Percentiles rank a stretch among this genome's conserved stretches.
phyloP scores from a whole-genome alignment of 2,329 filamentous ascomycete genomes.

The Pseudocercospora pini-densiflorae region DNA sequence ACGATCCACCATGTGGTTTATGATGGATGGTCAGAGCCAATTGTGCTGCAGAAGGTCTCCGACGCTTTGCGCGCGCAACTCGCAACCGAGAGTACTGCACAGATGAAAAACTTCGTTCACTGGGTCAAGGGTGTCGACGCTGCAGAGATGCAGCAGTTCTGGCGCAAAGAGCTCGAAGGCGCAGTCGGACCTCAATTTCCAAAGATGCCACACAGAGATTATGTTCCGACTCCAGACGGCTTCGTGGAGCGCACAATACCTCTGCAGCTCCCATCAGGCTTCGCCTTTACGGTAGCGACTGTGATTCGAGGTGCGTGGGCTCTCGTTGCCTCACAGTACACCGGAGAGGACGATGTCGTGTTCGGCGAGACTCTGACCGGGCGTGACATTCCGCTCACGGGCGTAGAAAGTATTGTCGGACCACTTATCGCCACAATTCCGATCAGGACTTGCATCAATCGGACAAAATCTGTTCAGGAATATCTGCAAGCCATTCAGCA shows the following conservation, averaged over 20 bases:
- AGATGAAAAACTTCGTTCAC: conserved; percentile 40
- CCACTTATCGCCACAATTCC: conserved; percentile 47
- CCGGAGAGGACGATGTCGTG: conserved; percentile 38
- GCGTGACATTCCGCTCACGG: conserved; percentile 39
- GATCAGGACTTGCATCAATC: conserved; percentile 40
- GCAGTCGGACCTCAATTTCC: conserved; percentile 42
- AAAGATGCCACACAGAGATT: conserved; percentile 31
- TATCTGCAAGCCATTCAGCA: conserved; percentile 28
- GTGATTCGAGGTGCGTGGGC: conserved; percentile 42
- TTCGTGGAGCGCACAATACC: conserved; percentile 31
- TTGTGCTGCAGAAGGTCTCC: conserved; percentile 41
- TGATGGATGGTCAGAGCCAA: conserved; percentile 45
- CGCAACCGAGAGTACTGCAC: neutral
- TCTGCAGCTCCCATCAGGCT: conserved; percentile 18
- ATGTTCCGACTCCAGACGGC: conserved; percentile 30
- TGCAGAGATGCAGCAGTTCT: conserved; percentile 38
- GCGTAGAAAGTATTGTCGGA: conserved; percentile 30
- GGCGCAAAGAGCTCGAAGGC: conserved; percentile 40
- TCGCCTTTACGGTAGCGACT: conserved; percentile 27
- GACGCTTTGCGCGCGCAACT: neutral
- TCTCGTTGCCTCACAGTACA: conserved; percentile 36
- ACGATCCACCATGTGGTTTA: conserved; percentile 47
- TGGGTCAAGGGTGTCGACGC: conserved; percentile 36
- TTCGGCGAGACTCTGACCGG: conserved; percentile 44
- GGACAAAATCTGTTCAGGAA: conserved; percentile 28